These are phyloP conservation scores for Cryoendolithus antarcticus DNA, from an alignment of 2,329 filamentous ascomycete species.

Conservation along the genomic window DNA sequence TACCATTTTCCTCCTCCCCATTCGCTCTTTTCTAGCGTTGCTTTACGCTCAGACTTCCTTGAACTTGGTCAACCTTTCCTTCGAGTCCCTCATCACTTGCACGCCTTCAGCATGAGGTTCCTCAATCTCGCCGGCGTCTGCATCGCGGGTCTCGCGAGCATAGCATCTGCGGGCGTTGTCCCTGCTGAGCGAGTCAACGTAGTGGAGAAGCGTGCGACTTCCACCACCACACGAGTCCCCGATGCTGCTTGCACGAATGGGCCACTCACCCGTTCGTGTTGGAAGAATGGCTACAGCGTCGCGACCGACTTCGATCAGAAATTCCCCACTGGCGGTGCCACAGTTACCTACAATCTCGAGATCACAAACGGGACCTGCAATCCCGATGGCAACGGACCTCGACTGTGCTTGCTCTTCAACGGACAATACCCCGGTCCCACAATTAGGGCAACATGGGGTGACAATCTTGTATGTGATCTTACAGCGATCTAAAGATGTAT, in stretches of 20 bases:
- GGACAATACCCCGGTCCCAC: conserved; percentile 52
- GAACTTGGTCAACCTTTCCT: not conserved
- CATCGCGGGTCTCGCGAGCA: conserved; percentile 4
- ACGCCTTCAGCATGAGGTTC: conserved; percentile 5
- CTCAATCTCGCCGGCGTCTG: conserved; percentile 5
- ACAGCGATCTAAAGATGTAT: too few species aligned
- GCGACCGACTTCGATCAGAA: conserved; percentile 30
- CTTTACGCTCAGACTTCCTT: not conserved
- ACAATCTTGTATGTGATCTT: conserved; percentile 25
- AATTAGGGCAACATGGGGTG: conserved; percentile 41
- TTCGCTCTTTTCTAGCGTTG: too few species aligned
- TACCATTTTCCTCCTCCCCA: too few species aligned
- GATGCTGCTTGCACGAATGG: conserved; percentile 25
- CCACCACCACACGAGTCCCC: not conserved
- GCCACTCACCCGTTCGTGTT: conserved; percentile 25
- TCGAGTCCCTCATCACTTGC: not conserved
- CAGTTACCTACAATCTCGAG: conserved; percentile 22
- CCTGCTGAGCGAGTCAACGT: conserved; percentile 1
- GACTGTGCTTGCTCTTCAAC: conserved; percentile 41
- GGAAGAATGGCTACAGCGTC: conserved; percentile 27
- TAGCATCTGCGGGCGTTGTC: conserved; percentile 3
- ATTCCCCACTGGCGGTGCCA: conserved; percentile 24
- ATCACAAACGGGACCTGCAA: conserved; percentile 33
- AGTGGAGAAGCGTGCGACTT: conserved; percentile 3
- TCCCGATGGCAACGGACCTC: conserved; percentile 24